Conservation (phyloP, 192 early-diverging fungal genomes). For the Jimgerdemannia lactiflua region DNA sequence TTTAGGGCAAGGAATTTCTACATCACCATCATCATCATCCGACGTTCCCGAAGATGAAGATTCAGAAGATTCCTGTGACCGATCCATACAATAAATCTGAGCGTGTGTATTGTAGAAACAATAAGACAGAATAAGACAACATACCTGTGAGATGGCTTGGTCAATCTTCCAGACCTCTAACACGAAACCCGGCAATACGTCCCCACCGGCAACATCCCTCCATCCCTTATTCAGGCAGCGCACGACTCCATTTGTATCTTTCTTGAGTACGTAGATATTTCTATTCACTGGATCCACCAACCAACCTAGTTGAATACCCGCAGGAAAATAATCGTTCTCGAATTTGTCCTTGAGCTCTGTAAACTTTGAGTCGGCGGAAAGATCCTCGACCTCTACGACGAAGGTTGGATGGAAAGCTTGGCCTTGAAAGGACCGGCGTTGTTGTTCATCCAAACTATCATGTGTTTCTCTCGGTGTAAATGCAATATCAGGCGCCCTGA, state of each 20-base stretch:
- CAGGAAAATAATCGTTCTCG: conserved; percentile 10
- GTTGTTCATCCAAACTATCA: conserved; percentile 4
- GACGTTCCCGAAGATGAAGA: conserved; percentile 4
- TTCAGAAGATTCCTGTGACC: conserved; percentile 1
- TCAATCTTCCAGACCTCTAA: conserved; percentile 15
- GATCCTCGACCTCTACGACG: conserved; percentile 9
- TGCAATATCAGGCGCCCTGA: conserved; percentile 3
- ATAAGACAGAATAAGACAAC: conserved; percentile 12
- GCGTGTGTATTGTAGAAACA: neutral
- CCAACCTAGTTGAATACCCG: conserved; percentile 5
- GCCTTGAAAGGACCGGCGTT: conserved; percentile 11
- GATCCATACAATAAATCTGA: neutral
- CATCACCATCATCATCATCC: neutral
- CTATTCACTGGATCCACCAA: conserved; percentile 4
- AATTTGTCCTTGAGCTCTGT: conserved; percentile 7
- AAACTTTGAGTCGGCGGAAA: conserved; percentile 2
- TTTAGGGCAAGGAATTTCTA: neutral
- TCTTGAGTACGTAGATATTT: conserved; percentile 14
- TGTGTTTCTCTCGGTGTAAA: conserved; percentile 6
- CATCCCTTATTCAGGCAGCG: neutral
- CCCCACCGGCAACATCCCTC: conserved; percentile 10
- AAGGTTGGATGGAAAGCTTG: conserved; percentile 15
- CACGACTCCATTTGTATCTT: conserved; percentile 3
- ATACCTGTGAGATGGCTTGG: conserved; percentile 11
- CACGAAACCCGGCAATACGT: conserved; percentile 17